Evolutionary conservation across 805 yeast genomes (phyloP), one percentile per base, ranked within the genome.

Genomic region (Candida silvatica): DNA sequence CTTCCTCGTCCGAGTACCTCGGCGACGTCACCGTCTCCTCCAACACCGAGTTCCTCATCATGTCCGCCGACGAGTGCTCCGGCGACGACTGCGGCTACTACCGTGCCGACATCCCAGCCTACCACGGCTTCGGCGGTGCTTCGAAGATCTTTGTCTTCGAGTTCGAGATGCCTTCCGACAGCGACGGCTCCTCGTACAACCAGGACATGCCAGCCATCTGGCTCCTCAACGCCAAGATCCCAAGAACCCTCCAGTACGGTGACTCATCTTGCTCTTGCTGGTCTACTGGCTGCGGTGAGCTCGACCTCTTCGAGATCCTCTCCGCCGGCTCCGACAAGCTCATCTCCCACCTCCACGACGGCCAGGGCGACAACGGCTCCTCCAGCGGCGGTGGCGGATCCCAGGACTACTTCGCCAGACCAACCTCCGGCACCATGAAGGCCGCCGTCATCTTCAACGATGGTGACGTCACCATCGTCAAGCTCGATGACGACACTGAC

Each of bases 211-310:
- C 98, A 47, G 97, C 98, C 43, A 73, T 55, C 34, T 80, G 88
- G 88, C 61, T 80, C 40, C 61, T 80, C 49, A 80, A 80, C 45
- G 80, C 84, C 20, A 69, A 74, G 45, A 78, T 80, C 39, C 80
- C 98, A 64, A 85, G 98, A 72, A 88, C 97, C 47, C 64, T 79
- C 53, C 97, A 92, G 67, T 92, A 92, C 64, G 97, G 97, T 59
- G 66, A 67, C 41, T 58, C 78, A 18, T 57, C 72, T 16, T 92
- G 97, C 70, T 86, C 97, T 25, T 92, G 98, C 74, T 92, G 98
- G 98, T 51, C 73, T 36, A 71, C 94, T 37, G 97, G 97, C 42
- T 92, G 98, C 67, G 98, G 98, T 67, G 98, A 92, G 70, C 69
- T 92, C 52, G 98, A 92, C 64, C 69, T 87, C 52, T 92, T 90